Evolutionary conservation across 1,139 yeast genomes (phyloP).

Genomic region (Pichia sp.): DNA sequence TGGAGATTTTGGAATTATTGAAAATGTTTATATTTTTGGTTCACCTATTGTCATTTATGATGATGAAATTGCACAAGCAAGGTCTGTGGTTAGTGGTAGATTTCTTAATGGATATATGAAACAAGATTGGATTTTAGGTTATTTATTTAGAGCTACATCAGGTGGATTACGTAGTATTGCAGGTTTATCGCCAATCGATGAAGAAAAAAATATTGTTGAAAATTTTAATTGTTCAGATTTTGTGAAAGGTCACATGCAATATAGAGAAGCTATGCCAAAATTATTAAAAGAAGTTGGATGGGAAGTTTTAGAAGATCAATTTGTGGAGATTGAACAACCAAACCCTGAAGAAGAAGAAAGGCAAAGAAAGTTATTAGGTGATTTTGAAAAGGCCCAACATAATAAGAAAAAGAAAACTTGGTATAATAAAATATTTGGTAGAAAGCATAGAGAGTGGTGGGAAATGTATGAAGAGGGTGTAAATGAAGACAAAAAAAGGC

Average conservation of each 20-base stretch:
- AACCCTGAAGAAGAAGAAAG: slow-evolving; percentile 83
- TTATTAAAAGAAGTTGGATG: slow-evolving; percentile 64
- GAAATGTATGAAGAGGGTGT: slow-evolving; percentile 51
- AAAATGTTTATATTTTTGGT: slow-evolving; percentile 84
- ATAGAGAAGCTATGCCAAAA: slow-evolving; percentile 87
- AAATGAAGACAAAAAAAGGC: slow-evolving; percentile 16
- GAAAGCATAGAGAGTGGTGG: slow-evolving; percentile 87
- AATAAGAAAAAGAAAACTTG: slow-evolving; percentile 45
- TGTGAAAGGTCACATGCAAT: slow-evolving; percentile 95
- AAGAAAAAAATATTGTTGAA: slow-evolving; percentile 40
- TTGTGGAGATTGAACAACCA: slow-evolving; percentile 93
- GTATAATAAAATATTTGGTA: slow-evolving; percentile 58
- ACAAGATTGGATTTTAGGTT: slow-evolving; percentile 96
- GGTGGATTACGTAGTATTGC: slow-evolving; percentile 90
- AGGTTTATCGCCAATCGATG: slow-evolving; percentile 73
- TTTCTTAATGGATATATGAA: slow-evolving; percentile 86
- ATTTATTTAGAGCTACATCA: slow-evolving; percentile 88
- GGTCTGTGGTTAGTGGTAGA: slow-evolving; percentile 84
- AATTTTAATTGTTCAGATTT: slow-evolving; percentile 80
- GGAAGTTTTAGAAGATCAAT: slow-evolving; percentile 83
- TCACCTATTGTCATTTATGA: slow-evolving; percentile 76
- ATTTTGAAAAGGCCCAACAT: slow-evolving; percentile 77
- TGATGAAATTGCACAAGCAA: slow-evolving; percentile 72
- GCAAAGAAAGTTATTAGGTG: slow-evolving; percentile 72
- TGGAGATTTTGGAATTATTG: slow-evolving; percentile 84